Percentiles rank a stretch among this genome's conserved stretches.
These are phyloP conservation scores for Telopea speciosissima DNA, from an alignment of 177 flowering plant species.

Conservation along the genomic window DNA sequence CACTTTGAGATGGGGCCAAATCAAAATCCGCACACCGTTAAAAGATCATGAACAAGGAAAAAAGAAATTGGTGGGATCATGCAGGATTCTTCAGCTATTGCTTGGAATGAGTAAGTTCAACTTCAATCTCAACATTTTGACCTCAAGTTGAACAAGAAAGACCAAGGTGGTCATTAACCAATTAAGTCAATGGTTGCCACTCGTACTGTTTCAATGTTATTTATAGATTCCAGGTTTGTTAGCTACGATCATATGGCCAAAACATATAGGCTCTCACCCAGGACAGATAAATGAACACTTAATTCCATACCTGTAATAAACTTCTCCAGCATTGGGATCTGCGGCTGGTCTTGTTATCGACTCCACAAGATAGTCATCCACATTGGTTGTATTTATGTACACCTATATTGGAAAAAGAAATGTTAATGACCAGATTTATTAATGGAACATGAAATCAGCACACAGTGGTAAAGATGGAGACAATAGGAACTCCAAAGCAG, in stretches of 20 bases:
- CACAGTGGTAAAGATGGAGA: not conserved
- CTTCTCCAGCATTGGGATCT: constrained; percentile 97
- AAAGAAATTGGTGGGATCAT: no score
- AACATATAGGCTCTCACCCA: not conserved
- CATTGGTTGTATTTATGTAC: constrained; percentile 67
- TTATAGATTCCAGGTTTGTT: not conserved
- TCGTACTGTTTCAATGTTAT: not conserved
- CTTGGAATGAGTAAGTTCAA: no score
- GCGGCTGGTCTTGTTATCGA: constrained; percentile 78
- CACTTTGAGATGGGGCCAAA: no score
- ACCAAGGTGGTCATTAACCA: not conserved
- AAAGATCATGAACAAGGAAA: no score
- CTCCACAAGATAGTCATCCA: constrained; percentile 90
- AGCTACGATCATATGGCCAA: not conserved
- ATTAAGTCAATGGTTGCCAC: not conserved
- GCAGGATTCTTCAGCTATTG: no score
- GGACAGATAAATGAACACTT: not conserved
- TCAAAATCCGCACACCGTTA: no score
- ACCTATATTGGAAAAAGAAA: constrained; percentile 42
- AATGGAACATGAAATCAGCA: not conserved
- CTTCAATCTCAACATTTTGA: no score
- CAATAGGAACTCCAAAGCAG: not conserved
- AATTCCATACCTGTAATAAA: constrained; percentile 71
- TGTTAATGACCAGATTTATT: not conserved
- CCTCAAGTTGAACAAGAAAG: not conserved